Base-by-base conservation (phyloP, 2,329 filamentous ascomycete species). In the Immersiporthe knoxdaviesiana region DNA sequence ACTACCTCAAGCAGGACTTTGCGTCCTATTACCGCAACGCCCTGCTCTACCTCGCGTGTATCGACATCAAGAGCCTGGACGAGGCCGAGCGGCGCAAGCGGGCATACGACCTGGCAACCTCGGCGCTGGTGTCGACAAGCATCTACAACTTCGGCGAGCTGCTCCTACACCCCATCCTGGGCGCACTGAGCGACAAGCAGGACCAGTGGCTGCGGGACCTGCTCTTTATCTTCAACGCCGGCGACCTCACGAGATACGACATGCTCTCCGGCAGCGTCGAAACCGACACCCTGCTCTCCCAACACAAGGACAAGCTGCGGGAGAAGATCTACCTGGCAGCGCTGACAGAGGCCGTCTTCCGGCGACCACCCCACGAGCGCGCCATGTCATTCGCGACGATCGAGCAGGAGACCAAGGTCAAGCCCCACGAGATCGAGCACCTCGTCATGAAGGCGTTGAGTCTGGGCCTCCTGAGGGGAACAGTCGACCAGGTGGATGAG, bases 141-240 rank as follows among this genome's bases (percentile, higher is more conserved):
- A 99, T 98, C 83, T 98, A 99, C 88, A 99, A 99, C 85, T 99
- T 99, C 76, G 96, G 96, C 80, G 96, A 99, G 84, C 90, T 99
- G n/a, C 89, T 99, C 41, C 88, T 99, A 74, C 96, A 99, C 79
- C 96, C 96, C 3, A 97, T 99, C 77, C 90, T 99, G 72, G 92
- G 97, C 77, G 91, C 92, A 27, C 88, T 99, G 65, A 78, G 79
- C 32, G 85, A 85, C 76, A 88, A 90, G 75, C 90, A 91, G 32
- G 88, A 97, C 78, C 85, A 90, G 65, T 99, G 96, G 96, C 87
- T 99, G 72, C 92, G 94, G 72, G 92, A 97, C 58, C 90, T 99
- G n/a, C 89, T 99, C 60, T 97, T 97, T 77, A 94, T 96, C 69
- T 99, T 97, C 85, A 99, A 99, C 84, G 91, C 94, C 61, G 96